Conservation (phyloP, 108 stramenopile genomes). For the Bacterosira constricta region DNA sequence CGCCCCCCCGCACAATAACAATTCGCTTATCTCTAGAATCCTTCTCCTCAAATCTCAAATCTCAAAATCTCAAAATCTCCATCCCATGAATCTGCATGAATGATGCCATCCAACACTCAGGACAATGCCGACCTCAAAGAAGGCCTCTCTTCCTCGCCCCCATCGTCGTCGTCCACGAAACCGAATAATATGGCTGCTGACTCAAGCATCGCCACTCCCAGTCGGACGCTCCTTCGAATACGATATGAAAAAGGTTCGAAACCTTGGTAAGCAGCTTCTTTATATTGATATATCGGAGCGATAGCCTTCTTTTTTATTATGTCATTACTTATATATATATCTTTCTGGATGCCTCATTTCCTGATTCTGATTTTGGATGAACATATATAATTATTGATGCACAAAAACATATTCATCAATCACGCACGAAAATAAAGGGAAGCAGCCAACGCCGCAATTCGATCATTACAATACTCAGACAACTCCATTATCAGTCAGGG, state of each 20-base stretch:
- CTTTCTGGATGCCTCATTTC: background rate
- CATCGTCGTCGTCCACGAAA: no score
- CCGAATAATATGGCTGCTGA: no score
- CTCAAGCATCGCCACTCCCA: background rate
- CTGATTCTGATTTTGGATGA: background rate
- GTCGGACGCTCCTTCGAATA: slow-evolving; percentile 23
- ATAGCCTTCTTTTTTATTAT: background rate
- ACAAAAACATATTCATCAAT: background rate
- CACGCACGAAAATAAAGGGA: slow-evolving; percentile 5
- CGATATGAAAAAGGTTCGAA: background rate
- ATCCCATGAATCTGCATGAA: no score
- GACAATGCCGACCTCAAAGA: no score
- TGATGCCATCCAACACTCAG: no score
- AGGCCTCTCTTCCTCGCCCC: no score
- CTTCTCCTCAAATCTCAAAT: no score
- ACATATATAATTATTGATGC: background rate
- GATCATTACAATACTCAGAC: slow-evolving; percentile 14
- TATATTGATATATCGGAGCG: no score
- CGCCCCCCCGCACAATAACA: no score
- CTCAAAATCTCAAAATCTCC: no score
- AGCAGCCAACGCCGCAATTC: slow-evolving; percentile 13
- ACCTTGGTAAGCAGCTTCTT: slow-evolving; percentile 26
- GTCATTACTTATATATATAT: background rate
- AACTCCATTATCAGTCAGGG: slow-evolving; percentile 4
- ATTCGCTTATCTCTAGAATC: no score